Percentiles rank a stretch among this genome's conserved stretches.
Evolutionary conservation across 2,329 filamentous ascomycete species (phyloP).

Genomic region (Curvularia spicifera): DNA sequence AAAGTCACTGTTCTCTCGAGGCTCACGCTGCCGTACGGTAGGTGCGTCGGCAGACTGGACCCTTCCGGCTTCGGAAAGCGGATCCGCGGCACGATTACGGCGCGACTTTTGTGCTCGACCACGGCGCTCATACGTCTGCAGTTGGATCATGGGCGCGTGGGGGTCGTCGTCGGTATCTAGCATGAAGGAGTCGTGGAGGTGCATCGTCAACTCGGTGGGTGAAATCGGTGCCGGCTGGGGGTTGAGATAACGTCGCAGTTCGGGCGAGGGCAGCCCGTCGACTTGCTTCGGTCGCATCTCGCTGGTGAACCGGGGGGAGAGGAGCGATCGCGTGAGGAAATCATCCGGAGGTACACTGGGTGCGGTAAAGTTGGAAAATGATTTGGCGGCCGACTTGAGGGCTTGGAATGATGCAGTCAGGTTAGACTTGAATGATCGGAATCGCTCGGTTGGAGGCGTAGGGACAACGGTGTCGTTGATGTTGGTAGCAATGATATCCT

Average conservation of each 20-base stretch:
- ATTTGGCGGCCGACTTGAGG: constrained; percentile 66
- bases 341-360: constrained; percentile 62
- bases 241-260: constrained; percentile 66
- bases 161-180: constrained; percentile 45
- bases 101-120: constrained; percentile 38
- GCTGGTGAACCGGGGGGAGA: constrained; percentile 64
- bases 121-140: constrained; percentile 65
- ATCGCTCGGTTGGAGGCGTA: constrained; percentile 40
- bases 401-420: constrained; percentile 67
- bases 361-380: constrained; percentile 65
- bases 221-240: constrained; percentile 55
- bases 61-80: constrained; percentile 53
- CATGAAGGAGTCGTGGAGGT: constrained; percentile 48
- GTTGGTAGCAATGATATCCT: constrained; percentile 42
- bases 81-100: constrained; percentile 39
- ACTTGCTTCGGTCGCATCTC: constrained; percentile 65
- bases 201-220: constrained; percentile 48
- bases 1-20: constrained; percentile 68
- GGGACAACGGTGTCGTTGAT: constrained; percentile 32
- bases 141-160: constrained; percentile 64
- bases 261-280: constrained; percentile 61
- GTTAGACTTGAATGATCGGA: constrained; percentile 66
- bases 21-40: constrained; percentile 64
- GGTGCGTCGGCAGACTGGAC: constrained; percentile 49
- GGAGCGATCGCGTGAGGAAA: constrained; percentile 65